These are phyloP conservation scores for Leishmania mexicana DNA, from an alignment of 208 protist species.

Conservation along the genomic window DNA sequence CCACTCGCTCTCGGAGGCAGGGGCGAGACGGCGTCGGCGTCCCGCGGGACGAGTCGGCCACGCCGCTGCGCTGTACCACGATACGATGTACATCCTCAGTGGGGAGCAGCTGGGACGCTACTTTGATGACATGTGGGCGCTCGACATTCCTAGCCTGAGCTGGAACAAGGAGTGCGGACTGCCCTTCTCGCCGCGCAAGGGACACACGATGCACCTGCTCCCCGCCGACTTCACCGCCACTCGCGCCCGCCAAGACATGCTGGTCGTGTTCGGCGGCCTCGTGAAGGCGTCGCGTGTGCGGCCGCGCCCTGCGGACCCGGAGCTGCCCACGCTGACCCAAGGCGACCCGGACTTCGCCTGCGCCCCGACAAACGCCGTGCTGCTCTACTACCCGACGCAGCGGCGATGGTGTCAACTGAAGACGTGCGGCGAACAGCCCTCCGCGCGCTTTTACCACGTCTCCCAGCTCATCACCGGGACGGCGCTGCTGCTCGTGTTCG, in stretches of 20 bases:
- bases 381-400: slow-evolving; percentile 32
- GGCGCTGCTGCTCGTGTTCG: slow-evolving; percentile 57
- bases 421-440: slow-evolving; percentile 38
- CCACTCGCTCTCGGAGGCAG: not conserved
- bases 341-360: slow-evolving; percentile 24
- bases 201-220: slow-evolving; percentile 53
- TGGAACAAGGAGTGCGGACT: slow-evolving; percentile 33
- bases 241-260: slow-evolving; percentile 36
- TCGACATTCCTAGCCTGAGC: slow-evolving; percentile 19
- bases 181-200: slow-evolving; percentile 50
- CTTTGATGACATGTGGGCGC: slow-evolving; percentile 49
- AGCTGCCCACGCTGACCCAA: slow-evolving; percentile 16
- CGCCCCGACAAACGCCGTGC: slow-evolving; percentile 35
- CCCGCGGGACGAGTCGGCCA: slow-evolving; percentile 45
- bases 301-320: slow-evolving; percentile 32
- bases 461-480: slow-evolving; percentile 44
- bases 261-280: slow-evolving; percentile 54
- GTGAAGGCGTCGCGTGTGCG: slow-evolving; percentile 19
- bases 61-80: slow-evolving; percentile 35
- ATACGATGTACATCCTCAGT: slow-evolving; percentile 53
- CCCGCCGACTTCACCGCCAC: slow-evolving; percentile 34
- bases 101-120: slow-evolving; percentile 38
- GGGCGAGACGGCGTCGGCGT: not conserved
- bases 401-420: slow-evolving; percentile 41
- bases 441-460: slow-evolving; percentile 53